Percentiles rank a stretch among this genome's conserved stretches.
Conservation (phyloP, 2,329 filamentous ascomycete species). For the Lomentospora prolificans region DNA sequence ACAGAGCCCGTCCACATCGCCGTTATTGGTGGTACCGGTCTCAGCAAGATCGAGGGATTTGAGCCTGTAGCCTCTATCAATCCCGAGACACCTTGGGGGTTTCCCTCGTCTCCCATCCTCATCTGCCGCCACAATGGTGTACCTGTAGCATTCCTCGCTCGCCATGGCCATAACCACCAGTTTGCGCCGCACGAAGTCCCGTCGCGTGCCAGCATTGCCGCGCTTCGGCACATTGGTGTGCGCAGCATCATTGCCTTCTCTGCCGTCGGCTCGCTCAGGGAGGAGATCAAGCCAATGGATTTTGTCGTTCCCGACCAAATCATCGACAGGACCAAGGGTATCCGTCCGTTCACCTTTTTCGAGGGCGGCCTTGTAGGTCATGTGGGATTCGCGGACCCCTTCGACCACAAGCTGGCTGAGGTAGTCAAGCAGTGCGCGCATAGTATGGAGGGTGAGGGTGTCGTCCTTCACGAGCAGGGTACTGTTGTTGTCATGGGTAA, state of each 20-base stretch:
- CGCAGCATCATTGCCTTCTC: slow-evolving; percentile 89
- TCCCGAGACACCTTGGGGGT: slow-evolving; percentile 79
- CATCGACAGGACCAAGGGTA: slow-evolving; percentile 93
- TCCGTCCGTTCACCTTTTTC: slow-evolving; percentile 93
- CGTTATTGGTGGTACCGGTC: slow-evolving; percentile 87
- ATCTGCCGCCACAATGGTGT: slow-evolving; percentile 80
- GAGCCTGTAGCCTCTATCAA: slow-evolving; percentile 71
- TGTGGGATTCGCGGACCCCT: slow-evolving; percentile 91
- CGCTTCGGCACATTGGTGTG: slow-evolving; percentile 82
- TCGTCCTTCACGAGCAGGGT: slow-evolving; percentile 73
- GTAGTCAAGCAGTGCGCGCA: slow-evolving; percentile 70
- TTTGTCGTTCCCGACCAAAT: slow-evolving; percentile 95
- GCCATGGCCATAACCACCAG: slow-evolving; percentile 83
- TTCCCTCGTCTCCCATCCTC: slow-evolving; percentile 63
- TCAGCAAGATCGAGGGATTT: slow-evolving; percentile 80
- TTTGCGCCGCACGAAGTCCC: slow-evolving; percentile 92
- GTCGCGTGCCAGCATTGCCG: slow-evolving; percentile 91
- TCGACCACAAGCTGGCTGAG: slow-evolving; percentile 67
- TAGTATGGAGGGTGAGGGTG: slow-evolving; percentile 70
- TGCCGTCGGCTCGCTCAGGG: slow-evolving; percentile 84
- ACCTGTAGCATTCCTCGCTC: slow-evolving; percentile 84
- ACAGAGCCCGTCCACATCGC: slow-evolving; percentile 68
- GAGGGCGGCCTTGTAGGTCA: slow-evolving; percentile 86
- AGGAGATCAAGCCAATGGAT: slow-evolving; percentile 89
- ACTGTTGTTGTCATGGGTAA: slow-evolving; percentile 88